Percentiles rank a stretch among this genome's conserved stretches.
phyloP scores from a whole-genome alignment of 2,329 filamentous ascomycete species.

The Endothia cerciana region DNA sequence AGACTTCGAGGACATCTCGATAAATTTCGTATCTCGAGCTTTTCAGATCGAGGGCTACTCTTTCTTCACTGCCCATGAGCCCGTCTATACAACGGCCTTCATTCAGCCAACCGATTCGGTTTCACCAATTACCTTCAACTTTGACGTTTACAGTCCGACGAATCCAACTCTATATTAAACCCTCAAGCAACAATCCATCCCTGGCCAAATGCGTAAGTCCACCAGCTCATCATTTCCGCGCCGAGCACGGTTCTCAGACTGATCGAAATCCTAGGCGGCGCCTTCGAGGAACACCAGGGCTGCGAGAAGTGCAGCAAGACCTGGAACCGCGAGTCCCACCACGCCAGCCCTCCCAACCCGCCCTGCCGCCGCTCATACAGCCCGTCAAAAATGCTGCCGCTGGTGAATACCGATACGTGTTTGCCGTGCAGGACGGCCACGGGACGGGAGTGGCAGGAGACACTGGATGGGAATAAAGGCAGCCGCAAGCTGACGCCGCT shows the following conservation, averaged over 20 bases:
- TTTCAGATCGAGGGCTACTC: not conserved
- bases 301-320: conserved; percentile 8
- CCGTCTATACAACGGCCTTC: no score
- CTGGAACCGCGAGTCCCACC: conserved; percentile 9
- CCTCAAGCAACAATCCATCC: not conserved
- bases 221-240: not conserved
- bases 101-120: no score
- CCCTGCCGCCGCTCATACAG: conserved; percentile 1
- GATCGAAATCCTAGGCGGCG: not conserved
- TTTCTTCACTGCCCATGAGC: no score
- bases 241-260: not conserved
- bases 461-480: not conserved
- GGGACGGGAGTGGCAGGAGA: not conserved
- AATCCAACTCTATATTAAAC: not conserved
- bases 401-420: conserved; percentile 15
- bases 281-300: conserved; percentile 5
- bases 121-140: no score
- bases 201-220: not conserved
- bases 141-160: not conserved
- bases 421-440: not conserved
- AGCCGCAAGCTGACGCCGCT: conserved; percentile 13
- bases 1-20: not conserved
- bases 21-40: not conserved
- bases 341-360: not conserved
- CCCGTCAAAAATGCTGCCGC: not conserved